phyloP scores from a whole-genome alignment of 768 basidiomycete genomes.

The Crepidotus variabilis region DNA sequence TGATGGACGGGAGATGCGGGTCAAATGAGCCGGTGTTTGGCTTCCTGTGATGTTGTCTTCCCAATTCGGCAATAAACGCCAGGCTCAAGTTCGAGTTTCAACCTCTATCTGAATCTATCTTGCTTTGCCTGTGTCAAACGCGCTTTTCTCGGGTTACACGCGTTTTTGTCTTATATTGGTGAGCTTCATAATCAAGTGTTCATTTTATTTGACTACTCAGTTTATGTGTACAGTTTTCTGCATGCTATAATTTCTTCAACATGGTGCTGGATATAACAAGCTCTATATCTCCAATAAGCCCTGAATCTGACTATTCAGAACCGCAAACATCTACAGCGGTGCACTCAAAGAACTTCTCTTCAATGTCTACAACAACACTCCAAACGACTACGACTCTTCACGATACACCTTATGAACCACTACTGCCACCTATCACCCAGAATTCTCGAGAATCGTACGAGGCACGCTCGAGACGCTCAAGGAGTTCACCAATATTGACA shows the following conservation, averaged over 20 bases:
- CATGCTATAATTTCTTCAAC: constrained; percentile 6
- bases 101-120: no score
- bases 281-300: constrained; percentile 46
- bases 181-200: no score
- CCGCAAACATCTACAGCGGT: constrained; percentile 26
- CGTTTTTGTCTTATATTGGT: no score
- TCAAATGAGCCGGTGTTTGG: no score
- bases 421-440: constrained; percentile 32
- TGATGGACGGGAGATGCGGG: no score
- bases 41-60: no score
- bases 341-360: constrained; percentile 40
- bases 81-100: no score
- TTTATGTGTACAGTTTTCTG: no score
- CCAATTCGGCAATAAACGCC: no score
- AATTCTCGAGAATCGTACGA: constrained; percentile 32
- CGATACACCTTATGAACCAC: constrained; percentile 42
- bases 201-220: no score
- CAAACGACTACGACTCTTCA: constrained; percentile 34
- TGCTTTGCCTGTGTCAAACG: no score
- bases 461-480: constrained; percentile 31
- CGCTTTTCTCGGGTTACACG: no score
- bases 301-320: constrained; percentile 33
- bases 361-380: constrained; percentile 34
- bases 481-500: constrained; percentile 22
- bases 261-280: constrained; percentile 49